Evolutionary conservation across 768 basidiomycete species (phyloP), one percentile per base, ranked within the genome.

Genomic region (Leccinum longicurvipes): DNA sequence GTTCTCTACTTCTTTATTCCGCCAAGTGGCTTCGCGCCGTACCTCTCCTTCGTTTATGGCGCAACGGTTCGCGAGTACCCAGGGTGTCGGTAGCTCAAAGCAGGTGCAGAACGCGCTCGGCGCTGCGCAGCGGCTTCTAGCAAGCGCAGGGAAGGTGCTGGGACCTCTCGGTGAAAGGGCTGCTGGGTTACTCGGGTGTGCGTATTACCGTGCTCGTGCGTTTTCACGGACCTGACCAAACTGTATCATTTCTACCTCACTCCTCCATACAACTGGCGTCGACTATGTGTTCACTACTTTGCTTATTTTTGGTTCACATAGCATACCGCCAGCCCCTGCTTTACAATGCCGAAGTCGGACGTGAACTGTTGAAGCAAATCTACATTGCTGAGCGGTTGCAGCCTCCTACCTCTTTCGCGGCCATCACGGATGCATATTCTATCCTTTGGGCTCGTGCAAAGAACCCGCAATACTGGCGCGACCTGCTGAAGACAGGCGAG

Each of bases 271-370:
- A 34, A 41, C 21, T 27, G 21, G 7, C 7, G 3, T 17, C 29
- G n/a, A 2, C 4, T 29, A 46, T 27, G n/a, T 23, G 15, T 6
- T 2, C 21, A 0, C n/a, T 11, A 0, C 23, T 41, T 29, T 14
- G 24, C 48, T 29, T 19, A 54, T 44, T 45, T 47, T 34, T 42
- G 46, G 47, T 21, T 28, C 17, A 5, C 23, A 32, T 57, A 83
- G 92, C 84, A 10, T 91, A 92, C 76, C 83, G 84, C 58, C 79
- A 89, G 66, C 91, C 91, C 5, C 67, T 93, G 32, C 57, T 82
- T 27, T 93, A 93, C 78, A 93, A 93, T 76, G 74, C 89, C 27
- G 68, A 85, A 51, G 90, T 95, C 47, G 77, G 82, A 19, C 83
- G 85, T 51, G 91, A 93, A 67, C 62, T 96, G 48, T 65, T 81